Base-by-base conservation (phyloP, 2,329 filamentous ascomycete genomes). In the Fusarium nematophilum region DNA sequence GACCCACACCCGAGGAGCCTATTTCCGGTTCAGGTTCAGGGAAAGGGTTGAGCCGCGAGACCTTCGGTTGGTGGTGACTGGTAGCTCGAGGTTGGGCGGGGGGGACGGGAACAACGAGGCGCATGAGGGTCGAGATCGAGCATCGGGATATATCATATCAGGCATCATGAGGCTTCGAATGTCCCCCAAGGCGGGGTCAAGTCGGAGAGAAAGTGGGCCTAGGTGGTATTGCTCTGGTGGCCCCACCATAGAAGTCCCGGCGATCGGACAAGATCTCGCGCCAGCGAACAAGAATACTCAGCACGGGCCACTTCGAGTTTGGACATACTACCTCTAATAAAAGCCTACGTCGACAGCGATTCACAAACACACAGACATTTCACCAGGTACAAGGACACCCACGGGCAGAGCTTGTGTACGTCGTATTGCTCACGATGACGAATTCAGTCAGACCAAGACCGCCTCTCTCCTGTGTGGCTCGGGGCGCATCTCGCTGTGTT, bases 211-310 rank as follows among this genome's bases (percentile, higher is more conserved):
- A 39, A 30, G 37, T 49, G 51, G 37, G 17, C 23, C 36, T 27
- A n/a, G 40, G 36, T 40, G 43, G 53, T 55, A 40, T 54, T 17
- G 27, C n/a, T 21, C 21, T 21, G 27, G 27, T 11, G 33, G 57
- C 43, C 26, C 64, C 57, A 59, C 54, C 27, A 39, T 36, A n/a
- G n/a, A 21, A 21, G 21, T 21, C 21, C 21, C 21, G 29, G 33
- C 42, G 59, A 67, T 67, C 64, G 64, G 42, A 38, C 37, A 58
- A 54, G 65, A 67, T 67, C 65, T 67, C 27, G 45, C 54, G 44
- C 56, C 62, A 62, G 47, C 52, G 56, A 67, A 64, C 49, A 29
- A 36, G 10, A 34, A 36, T 11, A 21, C 6, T 21, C 21, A 46
- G 65, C 65, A 68, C 65, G 36, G 65, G 40, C 62, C 65, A 65